Evolutionary conservation across 2,329 filamentous ascomycete species (phyloP), one percentile per base, ranked within the genome.

Genomic region (Xylaria sp.): DNA sequence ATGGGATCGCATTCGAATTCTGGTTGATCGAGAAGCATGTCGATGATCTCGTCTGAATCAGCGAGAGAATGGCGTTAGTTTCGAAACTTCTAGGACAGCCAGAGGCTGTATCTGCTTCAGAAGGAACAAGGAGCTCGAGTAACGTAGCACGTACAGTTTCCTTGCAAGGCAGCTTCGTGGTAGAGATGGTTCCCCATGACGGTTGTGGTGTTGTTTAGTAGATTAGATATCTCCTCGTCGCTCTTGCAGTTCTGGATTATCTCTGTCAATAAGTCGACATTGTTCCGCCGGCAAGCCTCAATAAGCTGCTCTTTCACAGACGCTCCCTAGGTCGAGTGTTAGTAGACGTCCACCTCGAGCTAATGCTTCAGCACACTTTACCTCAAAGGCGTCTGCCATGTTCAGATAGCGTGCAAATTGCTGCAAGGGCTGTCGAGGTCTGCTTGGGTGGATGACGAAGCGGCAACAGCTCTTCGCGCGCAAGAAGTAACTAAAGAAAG

Each of bases 221-320:
- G 90, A 60, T 88, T 80, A 41, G 94, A 90, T 69, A 93, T 89
- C 76, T 92, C 86, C 68, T 89, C 86, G 64, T 91, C 89, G 67
- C 83, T 82, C 73, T 88, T 87, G 77, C 88, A 83, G 73, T 83
- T 83, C 51, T 87, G 82, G 74, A 98, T 86, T 66, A 94, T 87
- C 76, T 96, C 91, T 75, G 88, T 83, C 66, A 98, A 89, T 69
- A 98, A 89, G 63, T 95, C 91, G 74, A 90, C 90, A 83, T 98
- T 98, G 86, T 98, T 95, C 78, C 94, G 89, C 70, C 95, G 93
- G 83, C 93, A 97, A 76, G 96, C 93, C 84, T 97, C 95, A 82
- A 98, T 89, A 75, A 98, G 88, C 77, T 93, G 88, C 84, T 98
- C 95, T 80, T 91, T 87, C 56, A 90, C 89, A 69, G 93, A 93